A percentile compares a stretch with the other conserved stretches of the same genome.
phyloP scores from a whole-genome alignment of 164 flowering plant genomes.

The Sedum album region DNA sequence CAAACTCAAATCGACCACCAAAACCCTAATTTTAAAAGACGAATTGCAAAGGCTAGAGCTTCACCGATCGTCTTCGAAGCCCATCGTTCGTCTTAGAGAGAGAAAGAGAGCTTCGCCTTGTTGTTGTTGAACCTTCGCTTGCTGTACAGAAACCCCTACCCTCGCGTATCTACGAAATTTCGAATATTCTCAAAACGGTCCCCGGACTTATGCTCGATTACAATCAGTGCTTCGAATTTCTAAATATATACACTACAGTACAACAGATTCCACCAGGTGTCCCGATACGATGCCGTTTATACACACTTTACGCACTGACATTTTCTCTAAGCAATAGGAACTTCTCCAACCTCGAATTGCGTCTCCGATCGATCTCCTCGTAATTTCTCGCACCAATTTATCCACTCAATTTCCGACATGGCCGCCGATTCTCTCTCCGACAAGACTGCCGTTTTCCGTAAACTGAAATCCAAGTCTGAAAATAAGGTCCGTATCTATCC shows the following conservation, averaged over 20 bases:
- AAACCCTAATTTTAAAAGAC: too few species aligned
- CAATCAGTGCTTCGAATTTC: too few species aligned
- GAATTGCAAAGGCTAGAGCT: conserved; percentile 3
- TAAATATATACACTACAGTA: neutral
- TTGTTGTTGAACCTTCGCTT: too few species aligned
- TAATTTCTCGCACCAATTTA: neutral
- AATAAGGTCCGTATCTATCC: conserved; percentile 52
- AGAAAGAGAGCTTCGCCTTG: neutral
- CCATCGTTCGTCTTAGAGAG: conserved; percentile 24
- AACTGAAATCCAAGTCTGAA: conserved; percentile 70
- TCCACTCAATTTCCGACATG: conserved; percentile 19
- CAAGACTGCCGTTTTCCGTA: conserved; percentile 61
- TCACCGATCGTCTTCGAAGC: conserved; percentile 65
- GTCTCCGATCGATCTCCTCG: neutral
- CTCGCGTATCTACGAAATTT: neutral
- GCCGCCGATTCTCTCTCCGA: conserved; percentile 52
- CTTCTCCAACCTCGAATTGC: neutral
- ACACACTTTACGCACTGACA: too few species aligned
- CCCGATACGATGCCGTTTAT: too few species aligned
- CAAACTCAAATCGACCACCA: too few species aligned
- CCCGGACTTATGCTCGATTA: neutral
- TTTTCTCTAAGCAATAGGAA: too few species aligned
- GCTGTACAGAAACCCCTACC: neutral
- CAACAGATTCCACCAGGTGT: too few species aligned
- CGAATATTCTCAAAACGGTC: neutral